phyloP scores from a whole-genome alignment of 2,329 filamentous ascomycete genomes.

The Penicillium sp. region DNA sequence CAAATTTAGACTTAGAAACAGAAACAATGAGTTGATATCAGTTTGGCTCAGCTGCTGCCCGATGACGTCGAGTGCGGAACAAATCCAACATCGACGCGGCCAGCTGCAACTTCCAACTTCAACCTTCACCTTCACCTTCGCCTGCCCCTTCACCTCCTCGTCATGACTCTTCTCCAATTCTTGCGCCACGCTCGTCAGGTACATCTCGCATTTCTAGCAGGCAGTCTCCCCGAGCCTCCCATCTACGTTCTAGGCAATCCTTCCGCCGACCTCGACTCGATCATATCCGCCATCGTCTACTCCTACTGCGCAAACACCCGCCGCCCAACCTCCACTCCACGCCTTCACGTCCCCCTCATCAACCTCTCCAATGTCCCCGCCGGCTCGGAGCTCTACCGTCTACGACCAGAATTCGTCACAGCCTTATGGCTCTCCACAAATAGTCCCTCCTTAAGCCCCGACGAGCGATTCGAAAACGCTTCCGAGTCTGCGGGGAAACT shows the following conservation, averaged over 20 bases:
- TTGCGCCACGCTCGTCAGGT: constrained; percentile 37
- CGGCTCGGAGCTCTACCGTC: constrained; percentile 53
- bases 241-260: constrained; percentile 50
- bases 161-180: constrained; percentile 41
- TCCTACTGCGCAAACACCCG: constrained; percentile 59
- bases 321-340: constrained; percentile 41
- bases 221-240: constrained; percentile 28
- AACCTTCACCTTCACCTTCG: neutral
- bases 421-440: constrained; percentile 56
- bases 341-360: constrained; percentile 61
- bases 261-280: constrained; percentile 65
- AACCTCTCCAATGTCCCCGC: constrained; percentile 57
- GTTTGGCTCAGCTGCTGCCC: too few relatives aligned
- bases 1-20: too few relatives aligned
- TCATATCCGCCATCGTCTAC: constrained; percentile 64
- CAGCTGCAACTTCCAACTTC: neutral
- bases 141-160: neutral
- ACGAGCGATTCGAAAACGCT: constrained; percentile 30
- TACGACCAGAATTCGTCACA: constrained; percentile 64
- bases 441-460: constrained; percentile 17
- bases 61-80: neutral
- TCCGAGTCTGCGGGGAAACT: constrained; percentile 28
- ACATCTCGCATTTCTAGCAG: constrained; percentile 33
- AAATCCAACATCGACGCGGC: neutral
- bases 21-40: too few relatives aligned